These are phyloP conservation scores for Serendipita sp. DNA, from an alignment of 768 basidiomycete genomes.

Conservation along the genomic window DNA sequence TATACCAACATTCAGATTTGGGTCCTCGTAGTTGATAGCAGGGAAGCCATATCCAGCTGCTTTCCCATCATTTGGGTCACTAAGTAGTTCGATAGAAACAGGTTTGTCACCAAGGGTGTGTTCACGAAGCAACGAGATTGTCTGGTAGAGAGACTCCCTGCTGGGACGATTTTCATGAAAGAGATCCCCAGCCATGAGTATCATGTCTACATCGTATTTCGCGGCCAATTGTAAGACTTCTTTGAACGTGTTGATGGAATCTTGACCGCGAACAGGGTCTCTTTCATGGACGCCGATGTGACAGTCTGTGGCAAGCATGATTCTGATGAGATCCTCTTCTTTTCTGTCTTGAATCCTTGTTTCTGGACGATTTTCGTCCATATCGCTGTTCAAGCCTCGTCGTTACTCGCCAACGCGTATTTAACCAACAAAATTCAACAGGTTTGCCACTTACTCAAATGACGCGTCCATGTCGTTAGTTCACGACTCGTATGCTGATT, in stretches of 20 bases:
- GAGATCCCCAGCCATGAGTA: conserved; percentile 86
- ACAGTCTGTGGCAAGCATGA: conserved; percentile 88
- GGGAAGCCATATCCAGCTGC: conserved; percentile 85
- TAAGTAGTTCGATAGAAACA: conserved; percentile 78
- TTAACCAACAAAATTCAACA: no score
- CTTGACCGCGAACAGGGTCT: conserved; percentile 86
- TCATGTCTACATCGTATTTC: conserved; percentile 84
- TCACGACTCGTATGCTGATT: neutral
- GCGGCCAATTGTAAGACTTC: conserved; percentile 86
- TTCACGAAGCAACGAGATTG: conserved; percentile 77
- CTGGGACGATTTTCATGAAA: conserved; percentile 98
- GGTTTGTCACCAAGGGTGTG: conserved; percentile 80
- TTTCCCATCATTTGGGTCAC: conserved; percentile 84
- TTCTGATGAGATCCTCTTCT: conserved; percentile 42
- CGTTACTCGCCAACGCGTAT: neutral
- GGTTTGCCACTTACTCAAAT: no score
- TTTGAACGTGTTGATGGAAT: conserved; percentile 86
- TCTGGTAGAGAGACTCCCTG: conserved; percentile 74
- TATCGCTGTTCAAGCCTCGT: neutral
- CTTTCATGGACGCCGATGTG: conserved; percentile 91
- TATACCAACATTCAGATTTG: conserved; percentile 87
- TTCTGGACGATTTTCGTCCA: conserved; percentile 1
- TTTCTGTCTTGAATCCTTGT: conserved; percentile 6
- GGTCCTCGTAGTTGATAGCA: conserved; percentile 91
- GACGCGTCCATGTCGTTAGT: neutral